Conservation (phyloP, 306 rosid species). For the Morella rubra region DNA sequence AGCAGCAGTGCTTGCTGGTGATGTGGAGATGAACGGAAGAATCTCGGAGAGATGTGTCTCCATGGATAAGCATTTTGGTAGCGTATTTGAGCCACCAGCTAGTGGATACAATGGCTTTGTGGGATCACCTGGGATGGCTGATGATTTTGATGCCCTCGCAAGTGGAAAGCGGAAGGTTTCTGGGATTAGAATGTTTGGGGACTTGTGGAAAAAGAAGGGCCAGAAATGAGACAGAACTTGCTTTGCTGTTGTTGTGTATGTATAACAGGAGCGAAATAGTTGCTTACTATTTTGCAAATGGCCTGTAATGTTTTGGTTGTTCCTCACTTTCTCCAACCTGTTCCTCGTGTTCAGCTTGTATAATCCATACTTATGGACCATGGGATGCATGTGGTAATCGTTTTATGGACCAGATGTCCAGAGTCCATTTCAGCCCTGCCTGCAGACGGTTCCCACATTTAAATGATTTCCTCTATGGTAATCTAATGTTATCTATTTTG, state of each 20-base stretch:
- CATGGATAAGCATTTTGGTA: slow-evolving; percentile 77
- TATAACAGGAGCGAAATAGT: slow-evolving; percentile 39
- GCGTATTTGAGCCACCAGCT: slow-evolving; percentile 54
- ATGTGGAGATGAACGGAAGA: slow-evolving; percentile 59
- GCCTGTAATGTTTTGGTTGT: slow-evolving; percentile 20
- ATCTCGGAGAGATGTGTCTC: slow-evolving; percentile 78
- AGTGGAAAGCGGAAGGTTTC: slow-evolving; percentile 75
- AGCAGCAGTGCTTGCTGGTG: slow-evolving; percentile 79
- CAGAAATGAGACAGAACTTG: slow-evolving; percentile 49
- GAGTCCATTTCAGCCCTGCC: neutral
- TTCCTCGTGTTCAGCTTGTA: neutral
- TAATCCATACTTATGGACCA: neutral
- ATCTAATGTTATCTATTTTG: neutral
- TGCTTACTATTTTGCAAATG: slow-evolving; percentile 48
- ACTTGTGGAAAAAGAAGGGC: slow-evolving; percentile 80
- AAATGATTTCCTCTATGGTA: neutral
- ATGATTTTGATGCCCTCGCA: slow-evolving; percentile 62
- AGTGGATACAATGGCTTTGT: slow-evolving; percentile 65
- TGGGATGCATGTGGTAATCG: neutral
- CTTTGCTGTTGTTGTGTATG: slow-evolving; percentile 27
- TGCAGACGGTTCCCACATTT: neutral
- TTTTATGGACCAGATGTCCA: neutral
- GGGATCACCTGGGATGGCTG: slow-evolving; percentile 63
- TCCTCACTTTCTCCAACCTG: slow-evolving; percentile 19
- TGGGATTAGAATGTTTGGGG: slow-evolving; percentile 78